Evolutionary conservation across 2,329 filamentous ascomycete genomes (phyloP), one percentile per base, ranked within the genome.

Genomic region (Colletotrichum sp.): DNA sequence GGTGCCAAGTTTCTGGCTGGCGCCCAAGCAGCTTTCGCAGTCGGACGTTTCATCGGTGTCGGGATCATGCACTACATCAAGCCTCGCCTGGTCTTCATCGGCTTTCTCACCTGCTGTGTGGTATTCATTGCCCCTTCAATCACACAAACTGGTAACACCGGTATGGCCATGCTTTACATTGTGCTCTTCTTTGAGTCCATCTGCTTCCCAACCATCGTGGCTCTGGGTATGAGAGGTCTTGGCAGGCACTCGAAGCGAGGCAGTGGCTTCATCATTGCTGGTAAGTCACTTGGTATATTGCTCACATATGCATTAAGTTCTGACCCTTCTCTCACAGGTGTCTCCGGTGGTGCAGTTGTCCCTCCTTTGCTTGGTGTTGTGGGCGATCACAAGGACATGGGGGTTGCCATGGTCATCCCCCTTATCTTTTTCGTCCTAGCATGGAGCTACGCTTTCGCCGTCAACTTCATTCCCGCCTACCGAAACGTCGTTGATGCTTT

Each of bases 171-270:
- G 85, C 82, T 92, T 11, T 88, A 85, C 75, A 72, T 89, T 0
- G 87, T 89, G 1, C 82, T 91, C 36, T 91, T 90, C 82, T 90
- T 90, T 80, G 89, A 89, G 79, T 87, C 85, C 1, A 88, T 89
- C 76, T 88, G 87, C 80, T 92, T 91, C 80, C 88, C 90, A 2
- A 90, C 89, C 31, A 91, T 91, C 75, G 89, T 91, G 59, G 88
- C 89, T 0, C 82, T 91, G 8, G 88, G 88, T 1, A 89, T 91
- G 80, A 85, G 89, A 24, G 89, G 89, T 1, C 83, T 91, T 2
- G 94, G 94, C 8, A 89, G 91, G 21, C 92, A 96, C 83, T 94
- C 92, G 43, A 95, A 96, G 86, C 89, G 93, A 74, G 94, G 94
- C 2, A 92, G 91, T 4, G 93, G 93, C 1, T 86, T 88, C 76